Evolutionary conservation across 2,329 filamentous ascomycete species (phyloP).

Genomic region (Zymoseptoria ardabiliae): DNA sequence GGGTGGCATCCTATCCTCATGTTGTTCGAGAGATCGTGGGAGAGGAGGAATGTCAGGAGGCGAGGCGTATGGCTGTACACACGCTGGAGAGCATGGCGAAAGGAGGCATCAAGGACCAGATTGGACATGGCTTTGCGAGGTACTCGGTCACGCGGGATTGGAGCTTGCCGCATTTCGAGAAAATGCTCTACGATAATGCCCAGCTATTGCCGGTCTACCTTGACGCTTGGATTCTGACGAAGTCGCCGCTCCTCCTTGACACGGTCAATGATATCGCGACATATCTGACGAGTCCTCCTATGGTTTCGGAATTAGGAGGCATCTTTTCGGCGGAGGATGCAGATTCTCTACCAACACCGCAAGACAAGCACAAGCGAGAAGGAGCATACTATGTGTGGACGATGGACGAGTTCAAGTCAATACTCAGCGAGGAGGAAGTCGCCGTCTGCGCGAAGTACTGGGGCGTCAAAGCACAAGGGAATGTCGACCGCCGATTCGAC

Average conservation of each 20-base stretch:
- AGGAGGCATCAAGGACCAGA: conserved; percentile 65
- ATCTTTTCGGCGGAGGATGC: conserved; percentile 88
- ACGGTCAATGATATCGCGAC: conserved; percentile 74
- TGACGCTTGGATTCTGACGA: conserved; percentile 69
- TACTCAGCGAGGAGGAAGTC: conserved; percentile 62
- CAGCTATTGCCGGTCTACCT: conserved; percentile 77
- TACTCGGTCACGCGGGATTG: conserved; percentile 90
- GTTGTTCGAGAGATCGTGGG: conserved; percentile 85
- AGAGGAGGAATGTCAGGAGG: conserved; percentile 63
- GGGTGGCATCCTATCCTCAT: conserved; percentile 61
- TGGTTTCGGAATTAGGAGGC: conserved; percentile 61
- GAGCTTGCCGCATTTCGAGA: conserved; percentile 94
- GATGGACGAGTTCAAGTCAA: conserved; percentile 70
- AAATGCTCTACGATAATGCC: conserved; percentile 90
- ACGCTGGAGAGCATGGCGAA: conserved; percentile 73
- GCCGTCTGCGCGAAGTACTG: conserved; percentile 76
- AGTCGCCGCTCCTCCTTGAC: conserved; percentile 65
- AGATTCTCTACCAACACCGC: conserved; percentile 68
- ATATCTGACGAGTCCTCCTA: conserved; percentile 69
- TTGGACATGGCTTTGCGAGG: conserved; percentile 71
- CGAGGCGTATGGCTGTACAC: conserved; percentile 69
- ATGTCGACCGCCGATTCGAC: conserved; percentile 74
- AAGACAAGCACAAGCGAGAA: conserved; percentile 75
- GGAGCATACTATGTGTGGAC: conserved; percentile 96
- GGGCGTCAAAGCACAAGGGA: conserved; percentile 76